Conservation (phyloP, 2,329 filamentous ascomycete genomes). For the Apiospora pterosperma region DNA sequence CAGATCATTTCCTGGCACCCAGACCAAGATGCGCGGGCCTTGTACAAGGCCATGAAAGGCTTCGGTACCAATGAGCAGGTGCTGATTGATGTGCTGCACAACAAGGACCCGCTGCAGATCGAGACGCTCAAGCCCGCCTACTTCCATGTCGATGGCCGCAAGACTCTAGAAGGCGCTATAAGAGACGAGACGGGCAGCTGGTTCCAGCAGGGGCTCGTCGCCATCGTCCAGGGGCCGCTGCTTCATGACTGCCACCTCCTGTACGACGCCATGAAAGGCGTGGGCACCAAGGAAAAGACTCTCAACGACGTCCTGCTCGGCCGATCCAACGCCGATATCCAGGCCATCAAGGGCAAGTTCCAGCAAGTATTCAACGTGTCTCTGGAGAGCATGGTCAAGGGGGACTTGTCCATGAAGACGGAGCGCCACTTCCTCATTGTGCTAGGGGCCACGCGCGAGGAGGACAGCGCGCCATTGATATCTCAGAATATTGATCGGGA, state of each 20-base stretch:
- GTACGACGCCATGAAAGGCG: conserved; percentile 68
- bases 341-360: conserved; percentile 81
- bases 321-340: conserved; percentile 82
- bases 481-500: conserved; percentile 73
- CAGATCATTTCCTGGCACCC: conserved; percentile 70
- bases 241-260: conserved; percentile 70
- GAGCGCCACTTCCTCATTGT: conserved; percentile 83
- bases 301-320: conserved; percentile 84
- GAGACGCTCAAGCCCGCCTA: conserved; percentile 66
- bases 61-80: conserved; percentile 84
- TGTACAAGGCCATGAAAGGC: conserved; percentile 86
- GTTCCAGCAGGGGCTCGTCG: conserved; percentile 71
- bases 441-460: conserved; percentile 67
- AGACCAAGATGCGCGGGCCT: conserved; percentile 62
- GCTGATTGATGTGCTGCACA: conserved; percentile 67
- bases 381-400: conserved; percentile 70
- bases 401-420: conserved; percentile 83
- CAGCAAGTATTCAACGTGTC: conserved; percentile 60
- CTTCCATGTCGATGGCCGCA: conserved; percentile 59
- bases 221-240: conserved; percentile 75
- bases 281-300: conserved; percentile 81
- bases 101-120: conserved; percentile 76
- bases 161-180: conserved; percentile 71
- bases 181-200: conserved; percentile 68
- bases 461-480: conserved; percentile 73